Base-by-base conservation (phyloP, 1,139 yeast species). In the Diutina sp. region DNA sequence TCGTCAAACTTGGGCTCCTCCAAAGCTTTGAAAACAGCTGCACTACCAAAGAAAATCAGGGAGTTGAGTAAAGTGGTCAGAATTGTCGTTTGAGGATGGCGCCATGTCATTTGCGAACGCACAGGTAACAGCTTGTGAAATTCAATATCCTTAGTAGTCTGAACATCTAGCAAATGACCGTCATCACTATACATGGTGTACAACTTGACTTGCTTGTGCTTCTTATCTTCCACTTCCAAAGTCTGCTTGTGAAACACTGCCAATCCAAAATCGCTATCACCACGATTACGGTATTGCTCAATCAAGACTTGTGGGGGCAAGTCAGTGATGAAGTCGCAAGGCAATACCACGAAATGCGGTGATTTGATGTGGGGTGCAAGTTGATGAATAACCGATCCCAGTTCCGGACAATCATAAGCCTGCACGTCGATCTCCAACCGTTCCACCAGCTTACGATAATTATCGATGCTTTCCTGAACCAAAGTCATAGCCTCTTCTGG, bases 311-410 rank as follows among this genome's bases (percentile, higher is more conserved):
- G 93, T 4, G 99, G 97, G 5, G 97, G 96, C 51, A 91, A 75
- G 67, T 91, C 91, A 5, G 98, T 90, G 55, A 93, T 76, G 65
- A 93, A 87, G 69, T 95, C 99, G 72, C 98, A 91, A 4, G 99
- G 97, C 59, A 95, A 72, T 50, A 93, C 69, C 25, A 90, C 89
- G 65, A 90, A 85, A 66, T 88, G 60, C 63, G 56, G 65, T 12
- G 41, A 9, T 8, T n/a, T 50, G 8, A 50, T 18, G 7, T 16
- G 28, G 11, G 12, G 12, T 9, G 28, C 44, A 9, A 50, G n/a
- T 16, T n/a, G 29, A 12, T 38, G 14, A 18, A 50, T 9, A n/a
- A 50, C 41, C 6, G 44, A 25, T 6, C 44, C 53, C 44, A 32
- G 32, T 18, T 50, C 53, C 8, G 14, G 12, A 16, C 53, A 38